Evolutionary conservation across 495 filamentous ascomycete species (phyloP).

Genomic region (Elasticomyces elasticus): DNA sequence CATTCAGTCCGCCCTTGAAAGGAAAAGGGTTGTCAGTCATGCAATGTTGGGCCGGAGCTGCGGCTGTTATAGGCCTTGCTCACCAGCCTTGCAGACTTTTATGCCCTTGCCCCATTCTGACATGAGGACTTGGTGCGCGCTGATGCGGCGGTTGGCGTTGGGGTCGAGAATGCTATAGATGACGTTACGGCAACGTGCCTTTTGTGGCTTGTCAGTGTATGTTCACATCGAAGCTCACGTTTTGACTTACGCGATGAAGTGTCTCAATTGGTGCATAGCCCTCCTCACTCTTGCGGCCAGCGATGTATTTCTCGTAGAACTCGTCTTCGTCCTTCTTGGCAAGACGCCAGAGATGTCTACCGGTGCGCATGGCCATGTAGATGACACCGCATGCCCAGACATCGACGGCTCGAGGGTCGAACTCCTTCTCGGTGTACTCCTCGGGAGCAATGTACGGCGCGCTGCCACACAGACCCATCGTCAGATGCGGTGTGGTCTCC

Average conservation of each 20-base stretch:
- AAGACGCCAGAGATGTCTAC: conserved; percentile 89
- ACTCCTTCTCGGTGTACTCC: conserved; percentile 89
- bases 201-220: conserved; percentile 2
- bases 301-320: conserved; percentile 87
- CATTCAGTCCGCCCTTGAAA: too few species aligned
- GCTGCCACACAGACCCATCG: conserved; percentile 87
- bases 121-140: conserved; percentile 89
- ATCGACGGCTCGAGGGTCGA: conserved; percentile 92
- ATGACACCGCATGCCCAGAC: conserved; percentile 98
- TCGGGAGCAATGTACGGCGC: conserved; percentile 97
- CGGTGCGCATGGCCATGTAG: conserved; percentile 99
- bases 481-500: conserved; percentile 98
- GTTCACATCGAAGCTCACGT: neutral
- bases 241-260: conserved; percentile 71
- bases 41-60: too few species aligned
- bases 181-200: conserved; percentile 96
- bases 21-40: too few species aligned
- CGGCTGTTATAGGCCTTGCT: conserved; percentile 73
- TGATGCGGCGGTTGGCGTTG: conserved; percentile 85
- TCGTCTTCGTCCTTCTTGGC: conserved; percentile 94
- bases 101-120: conserved; percentile 98
- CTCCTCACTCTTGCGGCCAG: conserved; percentile 83
- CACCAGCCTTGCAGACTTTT: conserved; percentile 86
- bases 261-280: conserved; percentile 95
- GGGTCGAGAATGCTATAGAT: conserved; percentile 98